These are phyloP conservation scores for Yarrowia sp. DNA, from an alignment of 805 yeast species.

Conservation along the genomic window DNA sequence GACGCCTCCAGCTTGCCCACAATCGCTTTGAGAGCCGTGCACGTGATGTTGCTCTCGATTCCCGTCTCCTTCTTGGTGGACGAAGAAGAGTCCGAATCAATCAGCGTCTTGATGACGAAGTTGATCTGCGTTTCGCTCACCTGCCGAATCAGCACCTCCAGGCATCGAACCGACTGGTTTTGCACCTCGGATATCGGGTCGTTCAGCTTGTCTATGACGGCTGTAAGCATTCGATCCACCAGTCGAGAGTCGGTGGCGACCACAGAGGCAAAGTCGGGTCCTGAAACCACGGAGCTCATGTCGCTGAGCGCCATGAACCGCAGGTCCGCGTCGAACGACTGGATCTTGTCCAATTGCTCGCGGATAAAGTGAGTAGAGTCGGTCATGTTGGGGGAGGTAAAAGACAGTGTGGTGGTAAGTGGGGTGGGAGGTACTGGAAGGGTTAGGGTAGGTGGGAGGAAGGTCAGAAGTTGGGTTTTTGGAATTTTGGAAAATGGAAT, in stretches of 20 bases:
- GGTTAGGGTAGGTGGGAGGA: neutral
- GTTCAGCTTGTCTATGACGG: constrained; percentile 47
- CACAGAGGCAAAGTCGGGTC: constrained; percentile 34
- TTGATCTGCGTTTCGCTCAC: constrained; percentile 30
- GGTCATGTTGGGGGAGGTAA: neutral
- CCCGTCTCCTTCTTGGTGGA: neutral
- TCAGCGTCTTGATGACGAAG: constrained; percentile 25
- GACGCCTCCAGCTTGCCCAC: constrained; percentile 34
- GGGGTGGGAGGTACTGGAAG: neutral
- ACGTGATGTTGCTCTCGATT: constrained; percentile 27
- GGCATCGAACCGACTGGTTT: constrained; percentile 65
- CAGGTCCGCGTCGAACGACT: constrained; percentile 61
- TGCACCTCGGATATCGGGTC: constrained; percentile 73
- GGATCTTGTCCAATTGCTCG: constrained; percentile 23
- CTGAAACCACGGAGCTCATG: constrained; percentile 46
- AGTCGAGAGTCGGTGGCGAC: constrained; percentile 35
- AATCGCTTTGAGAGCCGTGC: constrained; percentile 40
- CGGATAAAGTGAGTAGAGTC: constrained; percentile 9
- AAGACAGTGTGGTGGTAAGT: neutral
- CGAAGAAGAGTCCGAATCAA: constrained; percentile 21
- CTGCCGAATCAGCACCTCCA: constrained; percentile 42
- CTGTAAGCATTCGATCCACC: constrained; percentile 40
- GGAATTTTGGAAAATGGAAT: no score
- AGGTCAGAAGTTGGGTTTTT: no score
- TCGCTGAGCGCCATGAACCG: constrained; percentile 85